Conservation (phyloP, 108 stramenopile species). For the Pseudonitzschia pungens region DNA sequence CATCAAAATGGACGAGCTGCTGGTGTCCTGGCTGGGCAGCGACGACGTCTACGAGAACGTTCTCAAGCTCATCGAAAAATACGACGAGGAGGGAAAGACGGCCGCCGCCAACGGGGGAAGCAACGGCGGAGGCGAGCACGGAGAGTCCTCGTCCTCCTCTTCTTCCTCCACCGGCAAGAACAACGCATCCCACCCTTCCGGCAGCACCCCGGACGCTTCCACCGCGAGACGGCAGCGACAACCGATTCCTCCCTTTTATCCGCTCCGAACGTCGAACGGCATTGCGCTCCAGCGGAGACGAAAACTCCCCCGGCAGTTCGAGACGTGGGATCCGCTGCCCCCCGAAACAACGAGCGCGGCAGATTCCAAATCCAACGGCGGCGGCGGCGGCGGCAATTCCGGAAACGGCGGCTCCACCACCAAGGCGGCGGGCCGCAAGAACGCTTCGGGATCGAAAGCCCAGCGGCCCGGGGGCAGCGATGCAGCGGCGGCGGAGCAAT, state of each 20-base stretch:
- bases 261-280: constrained; percentile 28
- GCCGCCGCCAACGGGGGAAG: constrained; percentile 18
- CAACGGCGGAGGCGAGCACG: not conserved
- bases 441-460: too few relatives aligned
- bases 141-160: too few relatives aligned
- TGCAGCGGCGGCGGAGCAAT: too few relatives aligned
- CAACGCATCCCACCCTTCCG: too few relatives aligned
- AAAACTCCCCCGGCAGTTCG: constrained; percentile 43
- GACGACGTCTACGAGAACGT: constrained; percentile 80
- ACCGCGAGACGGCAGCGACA: not conserved
- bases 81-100: constrained; percentile 33
- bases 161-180: not conserved
- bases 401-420: too few relatives aligned
- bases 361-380: not conserved
- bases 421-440: too few relatives aligned
- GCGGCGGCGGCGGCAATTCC: too few relatives aligned
- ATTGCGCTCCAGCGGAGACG: constrained; percentile 34
- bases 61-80: constrained; percentile 60
- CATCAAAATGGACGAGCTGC: constrained; percentile 85
- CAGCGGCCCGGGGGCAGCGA: too few relatives aligned
- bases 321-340: constrained; percentile 41
- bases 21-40: constrained; percentile 70
- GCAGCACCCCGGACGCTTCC: too few relatives aligned
- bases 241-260: constrained; percentile 45
- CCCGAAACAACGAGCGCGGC: not conserved